Evolutionary conservation across 2,329 filamentous ascomycete species (phyloP).

Genomic region (Clarireedia homoeocarpa): DNA sequence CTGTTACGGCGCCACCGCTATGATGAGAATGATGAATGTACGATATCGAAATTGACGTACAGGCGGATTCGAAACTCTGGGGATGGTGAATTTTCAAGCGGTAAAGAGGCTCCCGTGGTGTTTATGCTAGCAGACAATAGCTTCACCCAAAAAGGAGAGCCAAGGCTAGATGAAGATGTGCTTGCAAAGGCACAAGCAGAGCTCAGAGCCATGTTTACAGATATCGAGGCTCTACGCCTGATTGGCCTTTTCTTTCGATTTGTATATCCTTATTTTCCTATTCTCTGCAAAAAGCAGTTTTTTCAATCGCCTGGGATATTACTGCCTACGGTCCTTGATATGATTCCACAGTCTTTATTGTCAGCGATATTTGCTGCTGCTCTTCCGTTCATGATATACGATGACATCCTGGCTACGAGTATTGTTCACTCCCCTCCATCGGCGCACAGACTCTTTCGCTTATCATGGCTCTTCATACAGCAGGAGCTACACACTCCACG

Average conservation of each 20-base stretch:
- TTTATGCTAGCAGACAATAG: conserved; percentile 29
- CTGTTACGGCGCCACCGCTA: conserved; percentile 26
- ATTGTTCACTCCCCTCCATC: conserved; percentile 28
- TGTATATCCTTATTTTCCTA: conserved; percentile 38
- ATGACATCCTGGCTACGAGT: conserved; percentile 31
- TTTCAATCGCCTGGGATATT: conserved; percentile 20
- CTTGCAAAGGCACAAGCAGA: conserved; percentile 23
- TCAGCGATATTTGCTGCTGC: conserved; percentile 37
- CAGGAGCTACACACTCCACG: conserved; percentile 30
- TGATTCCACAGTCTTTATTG: conserved; percentile 32
- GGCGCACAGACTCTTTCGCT: conserved; percentile 26
- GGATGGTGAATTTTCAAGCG: conserved; percentile 17
- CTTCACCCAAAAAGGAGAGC: conserved; percentile 26
- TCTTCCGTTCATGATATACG: conserved; percentile 37
- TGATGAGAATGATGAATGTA: conserved; percentile 28
- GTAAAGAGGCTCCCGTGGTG: conserved; percentile 26
- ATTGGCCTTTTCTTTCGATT: conserved; percentile 35
- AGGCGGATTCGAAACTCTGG: conserved; percentile 22
- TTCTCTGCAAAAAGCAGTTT: conserved; percentile 32
- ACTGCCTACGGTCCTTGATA: conserved; percentile 27
- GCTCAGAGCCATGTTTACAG: conserved; percentile 25
- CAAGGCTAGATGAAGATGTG: conserved; percentile 24
- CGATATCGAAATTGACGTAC: conserved; percentile 28
- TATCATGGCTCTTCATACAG: conserved; percentile 27
- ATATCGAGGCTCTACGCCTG: conserved; percentile 31